Percentiles rank a stretch among this genome's conserved stretches.
These are phyloP conservation scores for Agapanthus africanus DNA, from an alignment of 106 monocot genomes.

Conservation along the genomic window DNA sequence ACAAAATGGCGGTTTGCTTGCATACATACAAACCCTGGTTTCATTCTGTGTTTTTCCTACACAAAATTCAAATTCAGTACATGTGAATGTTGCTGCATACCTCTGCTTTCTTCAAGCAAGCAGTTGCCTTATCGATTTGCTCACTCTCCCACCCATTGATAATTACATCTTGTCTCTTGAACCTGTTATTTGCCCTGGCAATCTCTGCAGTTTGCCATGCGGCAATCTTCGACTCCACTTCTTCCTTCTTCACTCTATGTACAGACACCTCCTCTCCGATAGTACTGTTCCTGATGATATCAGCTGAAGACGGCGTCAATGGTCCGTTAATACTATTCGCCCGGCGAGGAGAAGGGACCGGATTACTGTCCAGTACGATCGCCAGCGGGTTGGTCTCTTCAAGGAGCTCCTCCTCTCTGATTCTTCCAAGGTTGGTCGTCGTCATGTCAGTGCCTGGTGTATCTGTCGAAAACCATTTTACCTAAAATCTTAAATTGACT, in stretches of 20 bases:
- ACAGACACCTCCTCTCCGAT: constrained; percentile 34
- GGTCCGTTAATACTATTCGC: neutral
- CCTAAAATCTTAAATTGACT: too few relatives aligned
- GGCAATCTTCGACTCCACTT: constrained; percentile 66
- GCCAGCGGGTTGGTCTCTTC: constrained; percentile 69
- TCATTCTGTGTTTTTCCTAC: too few relatives aligned
- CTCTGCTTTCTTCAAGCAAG: constrained; percentile 66
- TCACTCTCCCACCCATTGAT: constrained; percentile 80
- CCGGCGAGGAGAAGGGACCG: neutral
- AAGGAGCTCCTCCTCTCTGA: constrained; percentile 39
- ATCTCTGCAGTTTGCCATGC: constrained; percentile 83
- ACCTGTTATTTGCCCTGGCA: constrained; percentile 77
- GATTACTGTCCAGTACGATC: constrained; percentile 47
- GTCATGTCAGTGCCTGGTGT: constrained; percentile 10
- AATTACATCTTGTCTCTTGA: constrained; percentile 68
- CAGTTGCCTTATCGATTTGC: constrained; percentile 57
- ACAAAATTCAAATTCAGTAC: too few relatives aligned
- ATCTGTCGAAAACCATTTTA: too few relatives aligned
- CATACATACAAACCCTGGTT: too few relatives aligned
- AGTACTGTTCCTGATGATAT: neutral
- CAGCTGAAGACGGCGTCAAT: neutral
- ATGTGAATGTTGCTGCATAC: constrained; percentile 14
- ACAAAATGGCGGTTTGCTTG: too few relatives aligned
- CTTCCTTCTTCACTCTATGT: constrained; percentile 67
- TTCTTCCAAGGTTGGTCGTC: constrained; percentile 15